Conservation (phyloP, 2,329 filamentous ascomycete genomes). For the Aspergillus clavatus region DNA sequence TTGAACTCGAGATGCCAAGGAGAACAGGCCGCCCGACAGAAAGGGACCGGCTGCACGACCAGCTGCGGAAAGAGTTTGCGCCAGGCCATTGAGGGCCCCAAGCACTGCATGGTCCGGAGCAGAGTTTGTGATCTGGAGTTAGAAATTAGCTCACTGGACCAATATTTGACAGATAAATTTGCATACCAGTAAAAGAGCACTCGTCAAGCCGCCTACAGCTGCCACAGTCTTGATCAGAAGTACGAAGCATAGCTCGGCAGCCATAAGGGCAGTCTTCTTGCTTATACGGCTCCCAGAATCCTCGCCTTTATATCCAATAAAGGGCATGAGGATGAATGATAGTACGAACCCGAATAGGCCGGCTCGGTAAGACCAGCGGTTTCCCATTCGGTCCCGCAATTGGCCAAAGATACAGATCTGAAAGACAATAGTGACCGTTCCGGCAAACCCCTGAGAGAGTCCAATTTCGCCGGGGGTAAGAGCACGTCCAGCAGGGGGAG, state of each 20-base stretch:
- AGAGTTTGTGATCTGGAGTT: slow-evolving; percentile 77
- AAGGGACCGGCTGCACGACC: slow-evolving; percentile 87
- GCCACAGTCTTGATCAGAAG: slow-evolving; percentile 86
- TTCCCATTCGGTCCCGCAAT: slow-evolving; percentile 73
- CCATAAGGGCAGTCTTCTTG: slow-evolving; percentile 65
- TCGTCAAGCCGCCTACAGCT: slow-evolving; percentile 82
- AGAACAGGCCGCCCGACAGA: slow-evolving; percentile 80
- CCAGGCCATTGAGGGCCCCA: slow-evolving; percentile 86
- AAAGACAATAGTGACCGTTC: slow-evolving; percentile 80
- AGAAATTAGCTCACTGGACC: not conserved
- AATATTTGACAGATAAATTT: not conserved
- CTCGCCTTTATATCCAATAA: slow-evolving; percentile 70
- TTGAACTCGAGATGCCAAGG: slow-evolving; percentile 64
- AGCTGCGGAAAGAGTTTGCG: slow-evolving; percentile 86
- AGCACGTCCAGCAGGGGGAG: slow-evolving; percentile 69
- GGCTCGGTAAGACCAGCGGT: slow-evolving; percentile 75
- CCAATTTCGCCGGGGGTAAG: slow-evolving; percentile 78
- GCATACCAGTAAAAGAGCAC: slow-evolving; percentile 76
- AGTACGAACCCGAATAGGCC: slow-evolving; percentile 75
- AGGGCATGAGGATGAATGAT: slow-evolving; percentile 83
- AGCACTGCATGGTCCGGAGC: slow-evolving; percentile 79
- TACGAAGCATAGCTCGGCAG: slow-evolving; percentile 72
- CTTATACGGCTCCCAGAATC: slow-evolving; percentile 53
- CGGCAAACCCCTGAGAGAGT: slow-evolving; percentile 76
- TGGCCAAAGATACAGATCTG: slow-evolving; percentile 80